Base-by-base conservation (phyloP, 495 filamentous ascomycete genomes). In the Sordaria brevicollis region DNA sequence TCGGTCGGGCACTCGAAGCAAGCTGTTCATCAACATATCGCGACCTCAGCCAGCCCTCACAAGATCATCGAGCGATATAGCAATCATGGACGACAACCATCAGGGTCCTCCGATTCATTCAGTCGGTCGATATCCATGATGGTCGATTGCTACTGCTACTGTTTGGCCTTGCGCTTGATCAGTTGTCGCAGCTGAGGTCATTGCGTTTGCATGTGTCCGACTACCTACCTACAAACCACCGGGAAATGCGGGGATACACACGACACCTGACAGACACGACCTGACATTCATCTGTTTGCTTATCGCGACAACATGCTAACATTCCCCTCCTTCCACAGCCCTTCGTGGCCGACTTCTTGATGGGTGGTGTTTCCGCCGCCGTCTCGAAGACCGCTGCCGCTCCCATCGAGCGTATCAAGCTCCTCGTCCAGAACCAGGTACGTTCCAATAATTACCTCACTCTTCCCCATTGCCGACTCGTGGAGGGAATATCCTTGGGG, bases 361-460 rank as follows among this genome's bases (percentile, higher is more conserved):
- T 98, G 96, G 95, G 95, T 91, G 95, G 95, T 97, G 91, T 99
- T 75, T 97, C 95, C 79, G 95, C 95, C 80, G 95, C 95, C 84
- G 93, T 99, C 90, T 98, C 95, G 78, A 99, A 99, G 92, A 99
- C 95, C 76, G 96, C 96, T 80, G 95, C 95, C 83, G 95, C 95
- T 86, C 95, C 95, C 85, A 99, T 99, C 79, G 95, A 99, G 93
- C 95, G 95, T 92, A 91, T 99, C 87, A 99, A 99, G 93, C 95
- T 99, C 80, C 92, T 99, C 78, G 96, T 99, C 88, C 95, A 99
- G 89, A 99, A 98, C 88, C 95, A 99, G 91, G 94, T 97, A 89
- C 71, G 92, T 84, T 49, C 34, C 9, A 67, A 35, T 17, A 62
- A 62, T 62, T 62, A 62, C 49, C 49, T 62, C 49, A 62, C 33